Evolutionary conservation across 2,329 filamentous ascomycete species (phyloP).

Genomic region (Colletotrichum sp.): DNA sequence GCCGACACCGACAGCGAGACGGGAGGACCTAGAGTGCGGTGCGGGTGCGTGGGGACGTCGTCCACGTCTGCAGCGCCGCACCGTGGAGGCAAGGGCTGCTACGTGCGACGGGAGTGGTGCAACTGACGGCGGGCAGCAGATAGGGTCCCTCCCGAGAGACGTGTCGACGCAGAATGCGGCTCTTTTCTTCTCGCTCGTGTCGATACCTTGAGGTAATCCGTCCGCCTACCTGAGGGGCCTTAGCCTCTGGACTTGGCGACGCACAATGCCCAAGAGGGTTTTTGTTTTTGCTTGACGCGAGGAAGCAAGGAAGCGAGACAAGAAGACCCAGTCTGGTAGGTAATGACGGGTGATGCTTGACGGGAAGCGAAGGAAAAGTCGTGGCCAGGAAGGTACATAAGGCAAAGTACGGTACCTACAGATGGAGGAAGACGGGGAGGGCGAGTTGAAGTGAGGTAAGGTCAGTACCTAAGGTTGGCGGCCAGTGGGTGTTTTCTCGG

Average conservation of each 20-base stretch:
- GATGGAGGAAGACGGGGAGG: neutral
- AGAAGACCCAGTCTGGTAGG: neutral
- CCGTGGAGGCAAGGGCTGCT: slow-evolving; percentile 19
- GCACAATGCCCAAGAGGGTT: neutral
- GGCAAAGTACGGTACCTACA: neutral
- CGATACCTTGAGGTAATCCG: neutral
- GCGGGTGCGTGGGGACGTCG: slow-evolving; percentile 17
- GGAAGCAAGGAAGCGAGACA: neutral
- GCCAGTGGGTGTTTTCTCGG: neutral
- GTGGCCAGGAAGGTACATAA: neutral
- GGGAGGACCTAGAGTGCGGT: neutral
- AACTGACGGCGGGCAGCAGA: neutral
- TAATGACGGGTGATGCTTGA: neutral
- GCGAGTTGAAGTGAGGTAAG: neutral
- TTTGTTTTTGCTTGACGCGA: neutral
- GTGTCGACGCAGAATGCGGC: neutral
- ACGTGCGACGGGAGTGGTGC: neutral
- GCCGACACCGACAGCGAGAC: slow-evolving; percentile 3
- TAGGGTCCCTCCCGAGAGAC: neutral
- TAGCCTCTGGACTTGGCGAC: neutral
- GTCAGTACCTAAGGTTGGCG: neutral
- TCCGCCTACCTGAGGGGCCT: neutral
- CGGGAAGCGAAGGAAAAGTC: neutral
- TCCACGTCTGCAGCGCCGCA: neutral
- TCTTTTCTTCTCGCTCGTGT: neutral